These are phyloP conservation scores for Daldinia sp. DNA, from an alignment of 2,329 filamentous ascomycete genomes.

Conservation along the genomic window DNA sequence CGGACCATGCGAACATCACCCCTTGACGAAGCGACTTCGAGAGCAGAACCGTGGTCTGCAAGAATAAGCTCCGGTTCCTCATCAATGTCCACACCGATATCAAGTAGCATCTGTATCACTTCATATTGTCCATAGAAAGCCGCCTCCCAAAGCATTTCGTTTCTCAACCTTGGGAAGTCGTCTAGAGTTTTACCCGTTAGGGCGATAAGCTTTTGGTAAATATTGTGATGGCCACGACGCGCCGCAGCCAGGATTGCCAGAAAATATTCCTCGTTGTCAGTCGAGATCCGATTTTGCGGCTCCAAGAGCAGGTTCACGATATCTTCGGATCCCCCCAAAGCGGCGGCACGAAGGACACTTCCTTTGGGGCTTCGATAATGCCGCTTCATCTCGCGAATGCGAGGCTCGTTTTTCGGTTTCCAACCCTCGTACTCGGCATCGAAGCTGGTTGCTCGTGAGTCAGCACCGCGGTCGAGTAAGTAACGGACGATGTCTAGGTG, in stretches of 20 bases:
- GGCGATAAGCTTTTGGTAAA: background rate
- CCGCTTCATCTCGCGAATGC: background rate
- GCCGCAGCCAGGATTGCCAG: background rate
- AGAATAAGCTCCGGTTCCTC: background rate
- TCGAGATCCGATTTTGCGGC: background rate
- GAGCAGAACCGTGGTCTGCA: background rate
- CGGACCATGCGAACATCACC: background rate
- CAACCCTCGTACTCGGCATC: background rate
- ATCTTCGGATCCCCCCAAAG: slow-evolving; percentile 7
- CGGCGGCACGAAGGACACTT: slow-evolving; percentile 6
- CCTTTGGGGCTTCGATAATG: background rate
- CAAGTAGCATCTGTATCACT: background rate
- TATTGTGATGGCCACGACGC: background rate
- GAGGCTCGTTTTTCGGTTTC: accelerated
- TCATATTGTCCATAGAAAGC: background rate
- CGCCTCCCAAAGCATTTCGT: slow-evolving; percentile 1
- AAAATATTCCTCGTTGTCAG: background rate
- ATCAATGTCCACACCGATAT: background rate
- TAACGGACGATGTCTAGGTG: slow-evolving; percentile 17
- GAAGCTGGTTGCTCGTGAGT: background rate
- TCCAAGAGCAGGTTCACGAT: slow-evolving; percentile 4
- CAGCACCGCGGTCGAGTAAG: slow-evolving; percentile 6
- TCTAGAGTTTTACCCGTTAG: background rate
- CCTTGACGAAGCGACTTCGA: background rate
- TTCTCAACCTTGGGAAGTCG: background rate